These are phyloP conservation scores for Quercus variabilis DNA, from an alignment of 306 rosid genomes.

Conservation along the genomic window DNA sequence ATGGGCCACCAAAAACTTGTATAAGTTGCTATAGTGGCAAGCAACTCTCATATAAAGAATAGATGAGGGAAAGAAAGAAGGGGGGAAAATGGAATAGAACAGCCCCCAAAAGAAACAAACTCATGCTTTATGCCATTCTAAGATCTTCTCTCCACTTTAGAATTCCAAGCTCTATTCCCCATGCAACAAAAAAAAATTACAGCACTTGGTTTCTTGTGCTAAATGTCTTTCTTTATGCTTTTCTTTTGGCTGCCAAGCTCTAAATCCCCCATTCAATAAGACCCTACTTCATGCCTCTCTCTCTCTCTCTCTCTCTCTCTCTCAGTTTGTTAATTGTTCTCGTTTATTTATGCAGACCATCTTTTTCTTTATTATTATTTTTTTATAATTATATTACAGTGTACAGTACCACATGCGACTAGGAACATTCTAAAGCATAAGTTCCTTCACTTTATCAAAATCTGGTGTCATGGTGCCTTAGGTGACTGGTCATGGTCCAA, in stretches of 20 bases:
- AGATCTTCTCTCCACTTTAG: slow-evolving; percentile 71
- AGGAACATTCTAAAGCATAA: slow-evolving; percentile 75
- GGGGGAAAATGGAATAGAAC: slow-evolving; percentile 35
- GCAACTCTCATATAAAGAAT: slow-evolving; percentile 54
- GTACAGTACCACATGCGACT: slow-evolving; percentile 50
- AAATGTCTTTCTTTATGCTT: slow-evolving; percentile 54
- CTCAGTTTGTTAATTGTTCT: slow-evolving; percentile 2
- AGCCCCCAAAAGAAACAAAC: slow-evolving; percentile 78
- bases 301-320: neutral
- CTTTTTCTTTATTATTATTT: slow-evolving; percentile 23
- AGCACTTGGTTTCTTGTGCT: slow-evolving; percentile 52
- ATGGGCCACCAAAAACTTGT: slow-evolving; percentile 34
- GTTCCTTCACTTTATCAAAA: slow-evolving; percentile 54
- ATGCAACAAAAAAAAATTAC: slow-evolving; percentile 46
- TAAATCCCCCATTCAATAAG: slow-evolving; percentile 2
- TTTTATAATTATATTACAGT: slow-evolving; percentile 16
- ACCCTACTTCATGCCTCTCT: neutral
- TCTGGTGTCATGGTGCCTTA: slow-evolving; percentile 42
- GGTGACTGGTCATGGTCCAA: slow-evolving; percentile 73
- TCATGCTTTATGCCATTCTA: slow-evolving; percentile 73
- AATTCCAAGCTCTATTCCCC: slow-evolving; percentile 93
- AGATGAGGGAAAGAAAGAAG: slow-evolving; percentile 18
- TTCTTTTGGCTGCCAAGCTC: slow-evolving; percentile 40
- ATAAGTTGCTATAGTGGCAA: slow-evolving; percentile 39
- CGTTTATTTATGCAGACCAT: slow-evolving; percentile 11